phyloP scores from a whole-genome alignment of 371 early-diverging fungal species.

The Mortierella sp. region DNA sequence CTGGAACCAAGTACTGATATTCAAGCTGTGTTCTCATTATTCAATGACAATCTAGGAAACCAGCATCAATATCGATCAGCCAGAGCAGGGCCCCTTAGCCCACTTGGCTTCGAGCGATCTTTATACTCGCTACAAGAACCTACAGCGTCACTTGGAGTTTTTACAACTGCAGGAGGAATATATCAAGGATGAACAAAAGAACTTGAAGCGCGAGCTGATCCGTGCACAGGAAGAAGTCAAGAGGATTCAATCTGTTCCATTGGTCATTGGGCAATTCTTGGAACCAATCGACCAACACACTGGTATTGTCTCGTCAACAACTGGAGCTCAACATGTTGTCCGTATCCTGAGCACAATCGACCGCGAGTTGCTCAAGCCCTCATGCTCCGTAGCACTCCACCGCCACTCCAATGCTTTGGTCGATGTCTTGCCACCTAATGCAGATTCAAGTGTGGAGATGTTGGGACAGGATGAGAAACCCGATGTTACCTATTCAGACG shows the following conservation, averaged over 20 bases:
- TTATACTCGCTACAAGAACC: slow-evolving; percentile 94
- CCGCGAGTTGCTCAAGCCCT: slow-evolving; percentile 98
- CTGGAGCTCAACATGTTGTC: slow-evolving; percentile 97
- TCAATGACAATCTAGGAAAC: slow-evolving; percentile 12
- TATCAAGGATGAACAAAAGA: slow-evolving; percentile 98
- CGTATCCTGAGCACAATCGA: slow-evolving; percentile 99
- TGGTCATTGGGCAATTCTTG: slow-evolving; percentile 99
- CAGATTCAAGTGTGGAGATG: slow-evolving; percentile 97
- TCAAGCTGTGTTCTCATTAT: not conserved
- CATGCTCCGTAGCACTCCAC: slow-evolving; percentile 98
- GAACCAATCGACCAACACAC: slow-evolving; percentile 99
- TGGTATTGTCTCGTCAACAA: slow-evolving; percentile 98
- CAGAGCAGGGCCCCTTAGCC: slow-evolving; percentile 60
- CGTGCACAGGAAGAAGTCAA: slow-evolving; percentile 99
- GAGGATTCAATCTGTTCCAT: slow-evolving; percentile 98
- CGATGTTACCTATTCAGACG: slow-evolving; percentile 97
- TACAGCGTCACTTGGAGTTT: slow-evolving; percentile 96
- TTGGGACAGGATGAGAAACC: slow-evolving; percentile 97
- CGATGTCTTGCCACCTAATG: slow-evolving; percentile 97
- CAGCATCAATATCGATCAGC: slow-evolving; percentile 19
- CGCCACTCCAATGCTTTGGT: slow-evolving; percentile 99
- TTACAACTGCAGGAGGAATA: slow-evolving; percentile 98
- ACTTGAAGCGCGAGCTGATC: slow-evolving; percentile 96
- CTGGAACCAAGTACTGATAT: slow-evolving; percentile 7
- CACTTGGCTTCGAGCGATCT: slow-evolving; percentile 84